Conservation (phyloP, 169 alveolate species). For the Neospora caninum region DNA sequence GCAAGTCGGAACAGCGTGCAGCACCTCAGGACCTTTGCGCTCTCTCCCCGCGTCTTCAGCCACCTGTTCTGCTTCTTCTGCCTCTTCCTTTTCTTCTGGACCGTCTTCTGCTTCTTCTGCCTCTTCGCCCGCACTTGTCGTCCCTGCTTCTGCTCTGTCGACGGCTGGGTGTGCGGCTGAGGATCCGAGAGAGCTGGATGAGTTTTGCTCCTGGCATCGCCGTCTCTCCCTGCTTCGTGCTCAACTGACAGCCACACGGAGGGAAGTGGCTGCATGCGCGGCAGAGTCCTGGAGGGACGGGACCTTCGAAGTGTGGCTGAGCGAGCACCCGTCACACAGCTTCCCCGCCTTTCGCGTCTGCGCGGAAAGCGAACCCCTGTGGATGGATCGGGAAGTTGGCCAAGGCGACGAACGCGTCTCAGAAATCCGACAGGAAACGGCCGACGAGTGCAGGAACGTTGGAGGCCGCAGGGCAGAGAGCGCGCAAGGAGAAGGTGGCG, state of each 20-base stretch:
- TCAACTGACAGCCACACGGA: not conserved
- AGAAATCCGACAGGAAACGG: not conserved
- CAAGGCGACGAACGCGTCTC: not conserved
- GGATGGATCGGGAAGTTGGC: no score
- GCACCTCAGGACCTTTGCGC: not conserved
- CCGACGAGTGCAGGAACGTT: not conserved
- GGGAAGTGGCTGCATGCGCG: slow-evolving; percentile 8
- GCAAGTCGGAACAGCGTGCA: no score
- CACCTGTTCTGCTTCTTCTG: not conserved
- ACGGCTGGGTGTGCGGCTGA: not conserved
- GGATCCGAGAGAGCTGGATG: not conserved
- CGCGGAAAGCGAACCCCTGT: not conserved
- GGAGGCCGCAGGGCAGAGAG: not conserved
- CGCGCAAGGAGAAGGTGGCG: not conserved
- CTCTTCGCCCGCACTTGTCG: no score
- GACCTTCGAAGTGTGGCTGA: not conserved
- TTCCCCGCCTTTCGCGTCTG: not conserved
- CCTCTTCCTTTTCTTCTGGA: not conserved
- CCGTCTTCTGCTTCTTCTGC: no score
- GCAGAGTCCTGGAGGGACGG: slow-evolving; percentile 24
- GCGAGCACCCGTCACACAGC: not conserved
- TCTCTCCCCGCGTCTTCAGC: not conserved
- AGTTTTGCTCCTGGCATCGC: slow-evolving; percentile 7
- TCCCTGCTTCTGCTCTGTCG: no score
- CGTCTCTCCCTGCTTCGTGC: not conserved